These are phyloP conservation scores for Aspergillus udagawae DNA, from an alignment of 2,329 filamentous ascomycete species.

Conservation along the genomic window DNA sequence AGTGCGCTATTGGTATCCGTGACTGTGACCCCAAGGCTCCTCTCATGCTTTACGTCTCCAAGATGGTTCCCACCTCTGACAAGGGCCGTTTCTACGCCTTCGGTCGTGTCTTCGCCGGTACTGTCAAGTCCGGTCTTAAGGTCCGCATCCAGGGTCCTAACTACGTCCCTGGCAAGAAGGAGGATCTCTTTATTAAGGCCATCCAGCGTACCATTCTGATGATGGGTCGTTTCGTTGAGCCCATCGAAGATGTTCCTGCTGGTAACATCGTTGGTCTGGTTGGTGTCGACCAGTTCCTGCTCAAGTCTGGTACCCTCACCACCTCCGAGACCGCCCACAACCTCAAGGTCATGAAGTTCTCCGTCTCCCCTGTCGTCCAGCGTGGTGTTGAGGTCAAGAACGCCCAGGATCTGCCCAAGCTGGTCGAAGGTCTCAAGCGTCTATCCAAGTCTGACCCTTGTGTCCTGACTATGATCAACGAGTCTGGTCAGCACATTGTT, in stretches of 20 bases:
- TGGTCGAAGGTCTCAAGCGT: conserved; percentile 99
- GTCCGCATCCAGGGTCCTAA: conserved; percentile 99
- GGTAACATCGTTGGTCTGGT: conserved; percentile 99
- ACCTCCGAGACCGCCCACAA: conserved; percentile 98
- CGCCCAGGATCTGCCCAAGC: conserved; percentile 98
- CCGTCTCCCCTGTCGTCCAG: conserved; percentile 96
- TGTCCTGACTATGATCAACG: conserved; percentile 82
- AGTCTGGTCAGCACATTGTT: conserved; percentile 97
- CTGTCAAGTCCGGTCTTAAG: conserved; percentile 95
- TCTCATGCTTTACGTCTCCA: conserved; percentile 99
- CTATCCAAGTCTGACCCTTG: conserved; percentile 99
- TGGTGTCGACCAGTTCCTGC: conserved; percentile 99
- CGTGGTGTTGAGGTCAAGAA: conserved; percentile 99
- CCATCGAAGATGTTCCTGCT: conserved; percentile 97
- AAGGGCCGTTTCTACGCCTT: conserved; percentile 99
- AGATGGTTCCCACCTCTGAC: conserved; percentile 99
- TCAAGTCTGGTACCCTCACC: conserved; percentile 99
- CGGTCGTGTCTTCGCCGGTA: conserved; percentile 99
- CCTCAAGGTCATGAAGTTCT: conserved; percentile 99
- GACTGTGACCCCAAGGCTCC: conserved; percentile 97
- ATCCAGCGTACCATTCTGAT: conserved; percentile 99
- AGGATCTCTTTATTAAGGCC: conserved; percentile 98
- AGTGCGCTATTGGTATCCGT: conserved; percentile 91
- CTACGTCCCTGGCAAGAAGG: conserved; percentile 97
- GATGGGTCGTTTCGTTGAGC: conserved; percentile 99